phyloP scores from a whole-genome alignment of 768 basidiomycete genomes.

The Amyloporia xantha region DNA sequence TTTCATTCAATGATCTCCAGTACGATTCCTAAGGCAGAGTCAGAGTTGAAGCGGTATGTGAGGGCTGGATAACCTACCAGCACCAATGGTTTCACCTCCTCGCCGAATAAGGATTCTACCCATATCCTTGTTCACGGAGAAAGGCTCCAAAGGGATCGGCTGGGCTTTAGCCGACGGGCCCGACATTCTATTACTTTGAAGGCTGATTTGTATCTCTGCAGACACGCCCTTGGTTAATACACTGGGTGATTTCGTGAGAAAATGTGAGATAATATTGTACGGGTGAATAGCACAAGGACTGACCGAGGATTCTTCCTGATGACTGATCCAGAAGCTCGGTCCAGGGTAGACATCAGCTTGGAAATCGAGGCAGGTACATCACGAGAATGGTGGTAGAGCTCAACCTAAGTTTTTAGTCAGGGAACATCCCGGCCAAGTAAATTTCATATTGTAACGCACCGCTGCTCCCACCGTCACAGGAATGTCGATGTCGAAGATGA shows the following conservation, averaged over 20 bases:
- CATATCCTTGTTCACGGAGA: slow-evolving; percentile 90
- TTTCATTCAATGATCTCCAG: slow-evolving; percentile 4
- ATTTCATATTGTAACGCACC: slow-evolving; percentile 34
- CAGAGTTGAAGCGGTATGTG: too few species aligned
- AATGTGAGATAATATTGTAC: neutral
- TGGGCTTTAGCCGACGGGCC: slow-evolving; percentile 39
- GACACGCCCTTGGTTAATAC: slow-evolving; percentile 81
- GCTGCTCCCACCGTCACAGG: slow-evolving; percentile 86
- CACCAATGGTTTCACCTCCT: slow-evolving; percentile 90
- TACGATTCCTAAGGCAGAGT: slow-evolving; percentile 12
- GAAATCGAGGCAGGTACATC: slow-evolving; percentile 88
- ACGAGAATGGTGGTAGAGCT: slow-evolving; percentile 90
- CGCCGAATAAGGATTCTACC: slow-evolving; percentile 83
- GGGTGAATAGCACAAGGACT: slow-evolving; percentile 6
- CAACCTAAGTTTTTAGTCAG: slow-evolving; percentile 46
- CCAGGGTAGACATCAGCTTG: slow-evolving; percentile 72
- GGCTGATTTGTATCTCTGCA: slow-evolving; percentile 78
- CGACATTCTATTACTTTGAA: slow-evolving; percentile 52
- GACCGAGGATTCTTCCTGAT: slow-evolving; percentile 79
- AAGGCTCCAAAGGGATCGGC: slow-evolving; percentile 82
- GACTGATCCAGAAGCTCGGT: slow-evolving; percentile 68
- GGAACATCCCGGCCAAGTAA: too few species aligned
- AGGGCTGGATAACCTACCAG: slow-evolving; percentile 49
- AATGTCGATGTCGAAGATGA: slow-evolving; percentile 87
- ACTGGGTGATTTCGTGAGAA: slow-evolving; percentile 39